These are phyloP conservation scores for Podaxis sp. DNA, from an alignment of 768 basidiomycete genomes.

Conservation along the genomic window DNA sequence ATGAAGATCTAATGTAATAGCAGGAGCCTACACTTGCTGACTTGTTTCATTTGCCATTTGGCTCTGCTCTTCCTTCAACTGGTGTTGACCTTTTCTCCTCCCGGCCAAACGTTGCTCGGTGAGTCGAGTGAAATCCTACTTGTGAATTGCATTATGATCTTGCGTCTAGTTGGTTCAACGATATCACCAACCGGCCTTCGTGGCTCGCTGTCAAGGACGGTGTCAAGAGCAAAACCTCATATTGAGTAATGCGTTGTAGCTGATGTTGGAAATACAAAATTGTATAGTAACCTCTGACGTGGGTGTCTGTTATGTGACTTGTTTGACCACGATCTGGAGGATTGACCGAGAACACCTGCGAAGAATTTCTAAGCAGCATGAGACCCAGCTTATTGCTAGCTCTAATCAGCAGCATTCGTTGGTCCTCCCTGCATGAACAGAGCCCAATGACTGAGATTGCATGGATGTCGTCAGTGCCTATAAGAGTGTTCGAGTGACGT, in stretches of 20 bases:
- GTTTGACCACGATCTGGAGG: no score
- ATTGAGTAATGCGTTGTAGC: not conserved
- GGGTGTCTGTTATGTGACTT: no score
- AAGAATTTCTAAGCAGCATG: no score
- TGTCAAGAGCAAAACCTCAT: slow-evolving; percentile 8
- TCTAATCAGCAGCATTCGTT: no score
- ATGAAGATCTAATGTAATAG: not conserved
- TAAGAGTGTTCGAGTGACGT: no score
- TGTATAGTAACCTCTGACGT: not conserved
- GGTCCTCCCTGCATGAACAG: no score
- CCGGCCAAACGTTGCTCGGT: slow-evolving; percentile 45
- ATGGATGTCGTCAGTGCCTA: no score
- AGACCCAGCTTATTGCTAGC: no score
- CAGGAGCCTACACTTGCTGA: slow-evolving; percentile 44
- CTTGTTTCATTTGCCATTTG: slow-evolving; percentile 41
- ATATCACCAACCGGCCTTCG: slow-evolving; percentile 17
- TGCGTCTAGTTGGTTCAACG: slow-evolving; percentile 20
- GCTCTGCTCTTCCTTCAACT: slow-evolving; percentile 17
- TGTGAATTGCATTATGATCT: not conserved
- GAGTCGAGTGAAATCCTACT: not conserved
- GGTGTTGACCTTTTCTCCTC: slow-evolving; percentile 25
- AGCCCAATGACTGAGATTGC: no score
- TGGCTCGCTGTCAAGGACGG: slow-evolving; percentile 22
- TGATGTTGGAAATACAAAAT: not conserved
- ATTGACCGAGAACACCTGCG: no score